Conservation (phyloP, 805 yeast species). For the Yamadazyma phyllophila region DNA sequence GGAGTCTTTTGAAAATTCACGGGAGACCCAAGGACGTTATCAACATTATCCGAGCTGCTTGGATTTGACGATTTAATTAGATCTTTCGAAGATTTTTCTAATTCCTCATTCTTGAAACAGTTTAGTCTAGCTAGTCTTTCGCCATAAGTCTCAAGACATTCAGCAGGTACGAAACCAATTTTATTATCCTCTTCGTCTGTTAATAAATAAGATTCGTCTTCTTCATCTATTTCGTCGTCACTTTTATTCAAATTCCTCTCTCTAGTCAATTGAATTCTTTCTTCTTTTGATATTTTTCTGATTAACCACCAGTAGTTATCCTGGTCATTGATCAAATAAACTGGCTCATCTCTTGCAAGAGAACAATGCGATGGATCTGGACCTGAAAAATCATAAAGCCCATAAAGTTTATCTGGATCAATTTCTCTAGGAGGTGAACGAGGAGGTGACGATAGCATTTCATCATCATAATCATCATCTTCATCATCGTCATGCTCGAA, state of each 20-base stretch:
- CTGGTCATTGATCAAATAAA: slow-evolving; percentile 76
- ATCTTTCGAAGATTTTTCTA: slow-evolving; percentile 36
- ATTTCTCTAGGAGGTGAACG: slow-evolving; percentile 77
- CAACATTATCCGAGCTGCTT: slow-evolving; percentile 12
- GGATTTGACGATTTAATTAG: slow-evolving; percentile 9
- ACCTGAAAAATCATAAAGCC: slow-evolving; percentile 82
- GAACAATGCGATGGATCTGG: slow-evolving; percentile 93
- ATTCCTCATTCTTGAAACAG: slow-evolving; percentile 86
- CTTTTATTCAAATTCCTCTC: slow-evolving; percentile 12
- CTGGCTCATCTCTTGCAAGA: slow-evolving; percentile 76
- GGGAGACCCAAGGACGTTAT: slow-evolving; percentile 14
- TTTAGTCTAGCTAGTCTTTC: slow-evolving; percentile 90
- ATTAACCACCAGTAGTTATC: slow-evolving; percentile 98
- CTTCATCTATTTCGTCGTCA: slow-evolving; percentile 3
- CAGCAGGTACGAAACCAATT: slow-evolving; percentile 97
- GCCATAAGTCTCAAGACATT: slow-evolving; percentile 84
- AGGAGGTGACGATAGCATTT: slow-evolving; percentile 61
- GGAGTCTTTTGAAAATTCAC: slow-evolving; percentile 16
- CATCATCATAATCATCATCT: slow-evolving; percentile 44
- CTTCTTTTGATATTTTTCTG: slow-evolving; percentile 36
- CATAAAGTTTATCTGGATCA: slow-evolving; percentile 81
- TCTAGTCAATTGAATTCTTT: slow-evolving; percentile 24
- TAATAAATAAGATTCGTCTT: slow-evolving; percentile 13
- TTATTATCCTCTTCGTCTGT: slow-evolving; percentile 53
- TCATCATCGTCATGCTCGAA: slow-evolving; percentile 22